Base-by-base conservation (phyloP, 2,329 filamentous ascomycete genomes). In the Cladophialophora carrionii region DNA sequence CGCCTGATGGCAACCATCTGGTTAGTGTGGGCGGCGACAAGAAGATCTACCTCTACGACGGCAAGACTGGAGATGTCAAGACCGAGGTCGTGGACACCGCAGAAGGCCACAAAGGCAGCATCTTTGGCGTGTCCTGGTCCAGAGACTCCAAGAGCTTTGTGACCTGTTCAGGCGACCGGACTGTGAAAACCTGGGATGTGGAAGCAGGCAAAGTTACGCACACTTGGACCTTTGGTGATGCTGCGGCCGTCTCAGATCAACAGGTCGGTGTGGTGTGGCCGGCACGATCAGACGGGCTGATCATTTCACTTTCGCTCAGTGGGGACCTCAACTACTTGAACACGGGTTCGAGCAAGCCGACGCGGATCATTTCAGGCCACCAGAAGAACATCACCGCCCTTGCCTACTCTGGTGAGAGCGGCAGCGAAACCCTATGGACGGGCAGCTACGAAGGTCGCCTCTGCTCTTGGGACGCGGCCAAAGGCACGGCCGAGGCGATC, bases 221-320 rank as follows among this genome's bases (percentile, higher is more conserved):
- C 76, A 91, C 86, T 29, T 99, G 95, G 95, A 86, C 86, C 69
- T 85, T 98, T 75, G 92, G 93, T 24, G 87, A 86, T 34, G 81
- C 80, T 52, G 84, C 88, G 67, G 92, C 86, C 74, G 82, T 97
- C 43, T 84, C 84, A 3, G 85, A 97, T 75, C 95, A 99, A 77
- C 95, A 99, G 76, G 91, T 98, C 34, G 95, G 95, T 59, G 92
- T 99, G 5, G 91, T 95, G 9, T 96, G 92, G 88, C 91, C 93
- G 1, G 84, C 87, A 54, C 86, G 94, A 69, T 90, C 82, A 60
- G 95, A 99, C 75, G 91, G 90, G 32, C 82, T 97, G 66, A 87
- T 99, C 69, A 93, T 99, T 76, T 96, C 91, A 76, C 81, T 98
- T 70, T 95, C 92, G 72, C 84, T 98, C 22, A 88, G 88, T 57